phyloP scores from a whole-genome alignment of 768 basidiomycete genomes.

The Cystofilobasidium bisporidii region DNA sequence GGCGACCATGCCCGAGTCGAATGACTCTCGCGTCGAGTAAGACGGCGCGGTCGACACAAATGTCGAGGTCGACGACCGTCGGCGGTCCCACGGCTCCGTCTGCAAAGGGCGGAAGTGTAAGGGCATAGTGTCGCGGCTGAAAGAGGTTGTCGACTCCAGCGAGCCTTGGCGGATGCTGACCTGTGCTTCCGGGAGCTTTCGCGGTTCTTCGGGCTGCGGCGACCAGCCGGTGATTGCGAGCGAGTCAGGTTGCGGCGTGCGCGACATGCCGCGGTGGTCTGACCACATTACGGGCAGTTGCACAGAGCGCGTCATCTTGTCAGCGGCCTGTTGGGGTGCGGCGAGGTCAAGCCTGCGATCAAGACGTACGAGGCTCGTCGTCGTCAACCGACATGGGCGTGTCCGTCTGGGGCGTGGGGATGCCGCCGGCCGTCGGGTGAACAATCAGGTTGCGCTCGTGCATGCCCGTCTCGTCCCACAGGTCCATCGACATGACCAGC shows the following conservation, averaged over 20 bases:
- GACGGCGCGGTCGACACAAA: conserved; percentile 12
- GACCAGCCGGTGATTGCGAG: background rate
- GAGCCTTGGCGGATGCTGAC: background rate
- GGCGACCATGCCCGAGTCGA: conserved; percentile 6
- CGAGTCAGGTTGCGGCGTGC: background rate
- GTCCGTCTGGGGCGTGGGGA: conserved; percentile 20
- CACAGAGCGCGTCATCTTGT: too few relatives aligned
- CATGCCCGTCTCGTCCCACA: conserved; percentile 75
- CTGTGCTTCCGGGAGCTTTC: background rate
- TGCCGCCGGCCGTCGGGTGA: conserved; percentile 51
- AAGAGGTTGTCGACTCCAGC: background rate
- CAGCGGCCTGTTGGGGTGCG: too few relatives aligned
- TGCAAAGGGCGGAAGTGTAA: conserved; percentile 1
- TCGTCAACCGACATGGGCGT: conserved; percentile 11
- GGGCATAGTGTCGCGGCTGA: background rate
- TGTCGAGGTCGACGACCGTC: conserved; percentile 15
- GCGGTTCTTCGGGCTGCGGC: background rate
- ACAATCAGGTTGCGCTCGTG: conserved; percentile 81
- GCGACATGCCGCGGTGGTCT: background rate
- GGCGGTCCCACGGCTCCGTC: conserved; percentile 1
- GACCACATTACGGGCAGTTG: background rate
- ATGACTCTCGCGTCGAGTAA: conserved; percentile 5
- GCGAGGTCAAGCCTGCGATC: background rate
- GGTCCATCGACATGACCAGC: conserved; percentile 82
- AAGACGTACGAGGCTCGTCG: conserved; percentile 43